Percentiles rank a stretch among this genome's conserved stretches.
phyloP scores from a whole-genome alignment of 2,329 filamentous ascomycete species.

The Leptographium wingfieldii region DNA sequence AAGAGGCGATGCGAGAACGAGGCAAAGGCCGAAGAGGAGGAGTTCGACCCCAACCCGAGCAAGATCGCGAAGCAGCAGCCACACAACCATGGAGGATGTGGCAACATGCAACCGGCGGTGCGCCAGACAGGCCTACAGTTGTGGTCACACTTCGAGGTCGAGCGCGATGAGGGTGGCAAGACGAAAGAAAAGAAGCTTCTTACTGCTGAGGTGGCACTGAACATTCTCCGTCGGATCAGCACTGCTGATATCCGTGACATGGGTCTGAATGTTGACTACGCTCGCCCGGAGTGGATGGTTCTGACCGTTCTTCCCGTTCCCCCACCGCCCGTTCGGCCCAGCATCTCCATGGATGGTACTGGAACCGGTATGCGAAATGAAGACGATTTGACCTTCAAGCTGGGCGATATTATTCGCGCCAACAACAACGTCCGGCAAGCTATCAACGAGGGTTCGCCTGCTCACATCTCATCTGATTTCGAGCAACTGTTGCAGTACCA shows the following conservation, averaged over 20 bases:
- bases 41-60: slow-evolving; percentile 42
- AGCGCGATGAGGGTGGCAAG: slow-evolving; percentile 62
- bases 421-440: slow-evolving; percentile 91
- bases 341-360: slow-evolving; percentile 93
- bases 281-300: slow-evolving; percentile 96
- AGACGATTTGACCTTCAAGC: slow-evolving; percentile 98
- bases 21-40: slow-evolving; percentile 44
- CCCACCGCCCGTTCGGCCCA: slow-evolving; percentile 87
- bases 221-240: slow-evolving; percentile 75
- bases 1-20: slow-evolving; percentile 78
- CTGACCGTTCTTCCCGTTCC: slow-evolving; percentile 90
- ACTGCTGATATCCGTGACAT: slow-evolving; percentile 74
- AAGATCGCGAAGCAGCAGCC: slow-evolving; percentile 39
- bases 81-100: slow-evolving; percentile 74
- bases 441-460: slow-evolving; percentile 79
- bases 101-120: slow-evolving; percentile 79
- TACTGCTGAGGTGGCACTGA: slow-evolving; percentile 71
- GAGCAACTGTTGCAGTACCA: slow-evolving; percentile 91
- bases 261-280: slow-evolving; percentile 88
- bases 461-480: slow-evolving; percentile 84
- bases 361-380: slow-evolving; percentile 87
- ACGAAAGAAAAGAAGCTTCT: slow-evolving; percentile 70
- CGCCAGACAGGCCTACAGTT: slow-evolving; percentile 78
- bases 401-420: slow-evolving; percentile 94
- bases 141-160: slow-evolving; percentile 61